Base-by-base conservation (phyloP, 78 protist genomes). In the Anaeramoeba flamelloides region DNA sequence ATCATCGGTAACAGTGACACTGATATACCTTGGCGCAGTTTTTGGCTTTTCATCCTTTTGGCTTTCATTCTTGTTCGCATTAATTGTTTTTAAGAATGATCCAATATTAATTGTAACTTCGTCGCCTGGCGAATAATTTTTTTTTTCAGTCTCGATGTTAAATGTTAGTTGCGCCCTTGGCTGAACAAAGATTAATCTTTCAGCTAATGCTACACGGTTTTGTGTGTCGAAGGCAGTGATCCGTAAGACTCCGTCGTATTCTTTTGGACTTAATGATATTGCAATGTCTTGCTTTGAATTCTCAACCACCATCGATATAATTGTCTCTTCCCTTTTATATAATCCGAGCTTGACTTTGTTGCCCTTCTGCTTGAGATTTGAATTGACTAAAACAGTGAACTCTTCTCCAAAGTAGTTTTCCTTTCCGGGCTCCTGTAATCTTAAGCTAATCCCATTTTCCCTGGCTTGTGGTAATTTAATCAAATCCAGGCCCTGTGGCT, bases 1-100 rank as follows among this genome's bases (percentile, higher is more conserved):
- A 2, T 81, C 84, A 2, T 81, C 84, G 34, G 84, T 81, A 22
- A 81, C 84, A n/a, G 79, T 77, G n/a, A 77, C 79, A 77, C 79
- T 30, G n/a, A 77, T 37, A 77, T n/a, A n/a, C n/a, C n/a, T n/a
- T n/a, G n/a, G n/a, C n/a, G n/a, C n/a, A n/a, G n/a, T n/a, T n/a
- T n/a, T n/a, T n/a, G n/a, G n/a, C n/a, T n/a, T n/a, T n/a, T n/a
- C n/a, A n/a, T n/a, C n/a, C n/a, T n/a, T n/a, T n/a, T n/a, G n/a
- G n/a, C n/a, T n/a, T n/a, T n/a, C n/a, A n/a, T n/a, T n/a, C n/a
- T n/a, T n/a, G n/a, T n/a, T n/a, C n/a, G n/a, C n/a, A n/a, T n/a
- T n/a, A n/a, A n/a, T n/a, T n/a, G n/a, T n/a, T n/a, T n/a, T n/a
- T n/a, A n/a, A n/a, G n/a, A n/a, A n/a, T 53, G 69, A 53, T 53